Percentiles rank a stretch among this genome's conserved stretches.
Conservation (phyloP, 441 rosid genomes). For the Melastoma candidum region DNA sequence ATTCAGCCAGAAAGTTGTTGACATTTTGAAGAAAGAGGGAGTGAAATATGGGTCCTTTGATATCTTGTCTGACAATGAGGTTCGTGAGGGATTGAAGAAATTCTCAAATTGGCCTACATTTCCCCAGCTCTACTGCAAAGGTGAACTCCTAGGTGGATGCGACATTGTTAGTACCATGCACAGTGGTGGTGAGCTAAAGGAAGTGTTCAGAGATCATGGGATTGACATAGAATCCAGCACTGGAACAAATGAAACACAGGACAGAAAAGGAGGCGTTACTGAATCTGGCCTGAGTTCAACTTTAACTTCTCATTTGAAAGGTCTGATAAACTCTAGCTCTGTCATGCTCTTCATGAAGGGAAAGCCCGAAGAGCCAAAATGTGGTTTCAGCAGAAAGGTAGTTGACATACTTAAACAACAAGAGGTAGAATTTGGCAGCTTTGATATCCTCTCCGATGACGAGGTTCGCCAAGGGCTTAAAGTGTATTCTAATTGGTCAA, state of each 20-base stretch:
- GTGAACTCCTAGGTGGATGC: constrained; percentile 90
- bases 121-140: constrained; percentile 90
- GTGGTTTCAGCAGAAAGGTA: constrained; percentile 63
- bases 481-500: constrained; percentile 66
- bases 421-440: constrained; percentile 47
- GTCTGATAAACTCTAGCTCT: constrained; percentile 38
- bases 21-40: constrained; percentile 59
- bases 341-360: constrained; percentile 74
- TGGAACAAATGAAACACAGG: constrained; percentile 9
- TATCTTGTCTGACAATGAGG: constrained; percentile 56
- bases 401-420: constrained; percentile 53
- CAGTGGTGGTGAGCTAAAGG: constrained; percentile 74
- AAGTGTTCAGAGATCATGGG: constrained; percentile 56
- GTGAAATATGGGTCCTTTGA: constrained; percentile 79
- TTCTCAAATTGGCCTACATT: constrained; percentile 96
- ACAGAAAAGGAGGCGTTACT: constrained; percentile 35
- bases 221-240: constrained; percentile 22
- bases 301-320: constrained; percentile 34
- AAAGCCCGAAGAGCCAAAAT: constrained; percentile 52
- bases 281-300: constrained; percentile 47
- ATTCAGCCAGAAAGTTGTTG: constrained; percentile 73
- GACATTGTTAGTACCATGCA: constrained; percentile 88
- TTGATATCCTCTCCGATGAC: constrained; percentile 48
- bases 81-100: constrained; percentile 87
- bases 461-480: constrained; percentile 70